Evolutionary conservation across 2,329 filamentous ascomycete species (phyloP).

Genomic region (Cladosporium sp.): DNA sequence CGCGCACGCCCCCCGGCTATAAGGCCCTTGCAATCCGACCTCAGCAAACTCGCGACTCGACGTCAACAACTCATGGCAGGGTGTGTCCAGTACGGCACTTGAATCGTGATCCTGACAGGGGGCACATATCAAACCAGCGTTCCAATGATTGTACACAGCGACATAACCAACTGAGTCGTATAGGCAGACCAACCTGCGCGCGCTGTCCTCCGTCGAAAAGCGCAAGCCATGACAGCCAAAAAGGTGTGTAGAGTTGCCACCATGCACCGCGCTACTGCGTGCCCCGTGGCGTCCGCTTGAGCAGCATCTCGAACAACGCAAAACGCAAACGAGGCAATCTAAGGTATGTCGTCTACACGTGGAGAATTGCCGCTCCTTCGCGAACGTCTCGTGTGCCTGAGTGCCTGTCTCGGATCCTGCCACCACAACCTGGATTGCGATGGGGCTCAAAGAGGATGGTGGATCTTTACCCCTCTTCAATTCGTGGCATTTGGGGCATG

Average conservation of each 20-base stretch:
- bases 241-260: conserved; percentile 2
- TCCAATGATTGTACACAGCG: background rate
- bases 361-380: conserved; percentile 1
- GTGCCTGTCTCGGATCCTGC: conserved; percentile 5
- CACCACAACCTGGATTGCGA: background rate
- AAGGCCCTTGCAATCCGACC: conserved; percentile 3
- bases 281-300: background rate
- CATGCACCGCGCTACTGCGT: conserved; percentile 1
- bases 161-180: conserved; percentile 6
- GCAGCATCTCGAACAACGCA: conserved; percentile 13
- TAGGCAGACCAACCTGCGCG: background rate
- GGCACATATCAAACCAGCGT: background rate
- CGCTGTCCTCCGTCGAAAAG: background rate
- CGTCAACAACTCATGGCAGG: background rate
- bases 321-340: conserved; percentile 6
- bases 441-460: background rate
- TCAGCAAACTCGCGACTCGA: background rate
- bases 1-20: background rate
- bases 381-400: background rate
- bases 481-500: background rate
- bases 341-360: conserved; percentile 1
- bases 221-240: conserved; percentile 7
- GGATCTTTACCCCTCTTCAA: background rate
- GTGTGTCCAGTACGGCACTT: background rate
- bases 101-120: background rate